Evolutionary conservation across 805 yeast genomes (phyloP).

Genomic region (Yarrowia sp.): DNA sequence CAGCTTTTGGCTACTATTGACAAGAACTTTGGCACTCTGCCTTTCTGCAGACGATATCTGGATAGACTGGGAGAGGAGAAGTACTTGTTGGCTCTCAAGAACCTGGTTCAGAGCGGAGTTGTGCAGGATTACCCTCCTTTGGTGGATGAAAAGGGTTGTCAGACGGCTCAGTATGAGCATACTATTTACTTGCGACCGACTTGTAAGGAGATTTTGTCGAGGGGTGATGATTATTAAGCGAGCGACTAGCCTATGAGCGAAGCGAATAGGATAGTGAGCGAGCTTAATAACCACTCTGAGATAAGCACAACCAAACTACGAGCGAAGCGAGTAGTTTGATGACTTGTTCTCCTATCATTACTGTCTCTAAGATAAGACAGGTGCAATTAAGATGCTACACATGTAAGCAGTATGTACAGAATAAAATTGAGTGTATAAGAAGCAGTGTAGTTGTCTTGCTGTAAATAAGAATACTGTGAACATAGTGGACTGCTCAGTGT

Average conservation of each 20-base stretch:
- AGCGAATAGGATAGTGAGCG: not conserved
- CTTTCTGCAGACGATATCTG: slow-evolving; percentile 93
- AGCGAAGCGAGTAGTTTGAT: too few species aligned
- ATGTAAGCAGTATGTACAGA: too few species aligned
- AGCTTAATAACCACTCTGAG: too few species aligned
- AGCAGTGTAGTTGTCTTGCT: too few species aligned
- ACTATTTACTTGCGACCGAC: slow-evolving; percentile 88
- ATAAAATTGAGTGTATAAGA: too few species aligned
- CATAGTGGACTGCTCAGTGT: too few species aligned
- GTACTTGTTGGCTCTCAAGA: slow-evolving; percentile 81
- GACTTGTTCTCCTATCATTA: too few species aligned
- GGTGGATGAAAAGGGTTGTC: slow-evolving; percentile 75
- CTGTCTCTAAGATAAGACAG: too few species aligned
- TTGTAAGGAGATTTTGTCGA: slow-evolving; percentile 87
- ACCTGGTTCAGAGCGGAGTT: slow-evolving; percentile 79
- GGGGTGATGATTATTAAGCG: slow-evolving; percentile 84
- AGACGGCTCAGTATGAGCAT: slow-evolving; percentile 97
- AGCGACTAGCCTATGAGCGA: not conserved
- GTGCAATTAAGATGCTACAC: too few species aligned
- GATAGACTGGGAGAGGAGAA: slow-evolving; percentile 91
- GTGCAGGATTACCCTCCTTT: slow-evolving; percentile 94
- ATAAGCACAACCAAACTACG: too few species aligned
- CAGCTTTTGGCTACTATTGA: slow-evolving; percentile 67
- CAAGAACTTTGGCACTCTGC: slow-evolving; percentile 85
- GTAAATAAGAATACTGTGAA: too few species aligned